Base-by-base conservation (phyloP, 2,329 filamentous ascomycete genomes). In the Xylaria sp. region DNA sequence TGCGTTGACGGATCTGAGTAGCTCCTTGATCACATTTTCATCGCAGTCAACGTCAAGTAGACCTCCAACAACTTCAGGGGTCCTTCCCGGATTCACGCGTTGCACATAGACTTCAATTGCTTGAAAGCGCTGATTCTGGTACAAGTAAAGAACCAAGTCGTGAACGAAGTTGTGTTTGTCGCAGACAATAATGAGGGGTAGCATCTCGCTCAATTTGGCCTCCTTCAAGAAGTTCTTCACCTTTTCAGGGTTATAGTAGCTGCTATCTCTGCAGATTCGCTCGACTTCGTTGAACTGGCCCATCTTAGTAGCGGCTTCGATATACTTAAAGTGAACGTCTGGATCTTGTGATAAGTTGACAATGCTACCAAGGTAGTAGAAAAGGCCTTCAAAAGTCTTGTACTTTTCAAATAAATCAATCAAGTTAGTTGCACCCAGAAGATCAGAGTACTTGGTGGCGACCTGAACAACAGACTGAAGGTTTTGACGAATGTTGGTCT, bases 161-260 rank as follows among this genome's bases (percentile, higher is more conserved):
- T 99, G 96, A 50, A 98, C 93, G 78, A 99, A 97, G 84, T 98
- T 97, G 88, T 97, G 98, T n/a, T 95, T 93, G 79, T 99, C 96
- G 83, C 97, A 99, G 68, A 99, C 94, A 75, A 98, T 98, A 82
- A 99, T 99, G 63, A 99, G 85, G 51, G 96, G 96, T 51, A 99
- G 87, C 83, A 98, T 95, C 81, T 99, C 96, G 1, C 91, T 90
- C 53, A 99, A 86, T 73, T 91, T 92, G 63, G 96, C 95, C 80
- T 99, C 97, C 84, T 99, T 99, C 70, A 99, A 85, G 88, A 98
- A 99, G 85, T 99, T 99, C 87, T 98, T 98, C 66, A 98, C 93
- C 86, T 97, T 97, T 82, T 98, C 94, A 0, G 94, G 88, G 80
- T 98, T 95, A 83, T 94, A 95, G 78, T 88, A 87, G 80, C 92